phyloP scores from a whole-genome alignment of 2,329 filamentous ascomycete species.

The Diaporthe ilicicola region DNA sequence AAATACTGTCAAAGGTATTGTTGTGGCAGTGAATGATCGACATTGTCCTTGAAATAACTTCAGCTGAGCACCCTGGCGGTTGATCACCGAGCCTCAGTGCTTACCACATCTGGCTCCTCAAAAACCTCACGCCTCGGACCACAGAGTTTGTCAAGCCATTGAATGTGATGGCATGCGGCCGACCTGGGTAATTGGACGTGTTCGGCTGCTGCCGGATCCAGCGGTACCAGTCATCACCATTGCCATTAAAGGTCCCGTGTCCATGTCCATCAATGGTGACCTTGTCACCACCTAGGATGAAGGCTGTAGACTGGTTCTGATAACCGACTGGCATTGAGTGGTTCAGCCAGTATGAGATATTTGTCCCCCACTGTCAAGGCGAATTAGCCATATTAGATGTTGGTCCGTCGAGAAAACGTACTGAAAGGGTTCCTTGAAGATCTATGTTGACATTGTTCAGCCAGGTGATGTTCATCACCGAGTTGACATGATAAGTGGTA shows the following conservation, averaged over 20 bases:
- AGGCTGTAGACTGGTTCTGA: constrained; percentile 57
- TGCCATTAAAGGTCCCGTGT: constrained; percentile 58
- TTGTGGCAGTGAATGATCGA: constrained; percentile 54
- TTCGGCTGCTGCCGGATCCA: constrained; percentile 44
- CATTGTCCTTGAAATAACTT: constrained; percentile 45
- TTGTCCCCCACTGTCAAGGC: constrained; percentile 43
- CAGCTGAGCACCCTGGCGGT: not conserved
- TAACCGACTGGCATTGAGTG: constrained; percentile 53
- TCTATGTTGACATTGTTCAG: constrained; percentile 54
- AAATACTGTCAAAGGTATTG: constrained; percentile 52
- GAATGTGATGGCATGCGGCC: constrained; percentile 60
- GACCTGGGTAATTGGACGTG: constrained; percentile 50
- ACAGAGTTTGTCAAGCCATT: constrained; percentile 52
- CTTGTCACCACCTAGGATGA: constrained; percentile 56
- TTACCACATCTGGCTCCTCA: constrained; percentile 63
- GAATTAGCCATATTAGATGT: not conserved
- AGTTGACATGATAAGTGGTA: constrained; percentile 52
- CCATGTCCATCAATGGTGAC: constrained; percentile 54
- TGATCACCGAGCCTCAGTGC: not conserved
- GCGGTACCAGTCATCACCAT: constrained; percentile 62
- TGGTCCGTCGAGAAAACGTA: constrained; percentile 23
- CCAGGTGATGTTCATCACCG: constrained; percentile 53
- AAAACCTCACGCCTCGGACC: constrained; percentile 53
- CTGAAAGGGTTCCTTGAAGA: constrained; percentile 48
- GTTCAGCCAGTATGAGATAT: constrained; percentile 55